phyloP scores from a whole-genome alignment of 2,329 filamentous ascomycete species.

The Rachicladosporium sp. region DNA sequence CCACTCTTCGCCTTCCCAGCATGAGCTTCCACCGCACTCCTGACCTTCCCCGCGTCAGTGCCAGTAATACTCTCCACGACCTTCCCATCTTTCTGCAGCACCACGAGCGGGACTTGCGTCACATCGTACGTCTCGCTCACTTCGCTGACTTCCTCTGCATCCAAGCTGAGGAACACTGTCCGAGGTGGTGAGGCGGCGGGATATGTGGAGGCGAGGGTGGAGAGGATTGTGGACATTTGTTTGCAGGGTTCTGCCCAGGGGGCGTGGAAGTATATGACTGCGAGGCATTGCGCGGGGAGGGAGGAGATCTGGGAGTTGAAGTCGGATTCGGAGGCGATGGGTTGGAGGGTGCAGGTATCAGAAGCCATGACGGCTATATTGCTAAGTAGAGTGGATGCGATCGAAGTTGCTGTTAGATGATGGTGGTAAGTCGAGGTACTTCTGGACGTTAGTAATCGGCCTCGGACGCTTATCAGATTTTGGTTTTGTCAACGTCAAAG shows the following conservation, averaged over 20 bases:
- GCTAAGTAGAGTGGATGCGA: too few relatives aligned
- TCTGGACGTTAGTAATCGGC: too few relatives aligned
- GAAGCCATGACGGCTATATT: conserved; percentile 1
- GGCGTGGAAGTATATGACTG: conserved; percentile 88
- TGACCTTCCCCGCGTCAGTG: conserved; percentile 75
- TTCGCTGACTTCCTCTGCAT: conserved; percentile 88
- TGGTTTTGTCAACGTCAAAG: too few relatives aligned
- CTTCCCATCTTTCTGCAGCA: conserved; percentile 63
- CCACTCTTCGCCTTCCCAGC: conserved; percentile 39
- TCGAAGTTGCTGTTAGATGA: too few relatives aligned
- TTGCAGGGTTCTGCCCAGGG: conserved; percentile 94
- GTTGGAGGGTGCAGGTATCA: conserved; percentile 45
- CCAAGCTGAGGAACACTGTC: conserved; percentile 80
- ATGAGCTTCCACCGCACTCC: conserved; percentile 73
- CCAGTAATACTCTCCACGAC: conserved; percentile 79
- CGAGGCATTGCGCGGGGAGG: conserved; percentile 56
- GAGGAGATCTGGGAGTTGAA: conserved; percentile 59
- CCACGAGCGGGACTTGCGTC: conserved; percentile 83
- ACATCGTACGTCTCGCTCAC: conserved; percentile 89
- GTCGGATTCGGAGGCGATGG: conserved; percentile 60
- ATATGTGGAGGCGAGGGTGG: conserved; percentile 77
- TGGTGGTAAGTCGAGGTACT: too few relatives aligned
- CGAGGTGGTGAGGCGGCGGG: conserved; percentile 49
- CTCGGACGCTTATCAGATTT: too few relatives aligned
- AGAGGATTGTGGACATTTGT: conserved; percentile 81